Conservation (phyloP, 495 filamentous ascomycete species). For the Usnea hakonensis region DNA sequence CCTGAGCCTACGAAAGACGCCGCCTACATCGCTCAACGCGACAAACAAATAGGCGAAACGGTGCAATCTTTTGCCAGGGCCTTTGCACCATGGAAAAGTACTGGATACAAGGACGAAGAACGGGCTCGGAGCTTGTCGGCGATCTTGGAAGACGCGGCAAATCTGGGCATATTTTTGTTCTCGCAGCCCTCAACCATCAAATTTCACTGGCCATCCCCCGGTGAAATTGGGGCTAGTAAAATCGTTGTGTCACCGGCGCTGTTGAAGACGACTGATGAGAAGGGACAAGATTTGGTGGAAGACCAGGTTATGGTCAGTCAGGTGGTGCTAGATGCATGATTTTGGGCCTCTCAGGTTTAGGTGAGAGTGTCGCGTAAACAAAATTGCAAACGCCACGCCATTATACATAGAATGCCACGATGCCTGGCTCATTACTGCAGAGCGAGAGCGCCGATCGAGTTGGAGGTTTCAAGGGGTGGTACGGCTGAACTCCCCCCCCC, state of each 20-base stretch:
- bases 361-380: neutral
- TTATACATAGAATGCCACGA: neutral
- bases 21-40: constrained; percentile 13
- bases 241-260: constrained; percentile 16
- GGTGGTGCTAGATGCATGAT: neutral
- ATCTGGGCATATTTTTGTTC: constrained; percentile 19
- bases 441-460: neutral
- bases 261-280: constrained; percentile 19
- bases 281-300: neutral
- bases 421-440: neutral
- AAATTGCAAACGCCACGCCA: neutral
- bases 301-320: neutral
- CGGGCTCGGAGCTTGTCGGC: constrained; percentile 12
- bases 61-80: constrained; percentile 6
- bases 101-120: constrained; percentile 11
- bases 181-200: constrained; percentile 17
- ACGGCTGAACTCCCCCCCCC: neutral
- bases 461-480: neutral
- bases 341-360: neutral
- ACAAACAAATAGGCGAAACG: constrained; percentile 9
- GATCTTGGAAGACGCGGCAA: constrained; percentile 18
- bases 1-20: constrained; percentile 4
- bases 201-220: constrained; percentile 14
- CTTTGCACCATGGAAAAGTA: constrained; percentile 19
- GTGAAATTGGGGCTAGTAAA: neutral